Conservation (phyloP, 176 grass and related monocot species). For the sorghum (Sorghum bicolor) region Sorghum_bicolor_NCBIv3 NC_012876.2:55635501-55636000, state of each 20-base stretch:
- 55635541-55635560: too few relatives aligned
- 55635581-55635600: too few relatives aligned
- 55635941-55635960: constrained; percentile 61
- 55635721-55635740: neutral
- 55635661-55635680: constrained; percentile 65
- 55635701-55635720: neutral
- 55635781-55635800: neutral
- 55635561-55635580: too few relatives aligned
- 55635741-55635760: neutral
- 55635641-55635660: neutral
- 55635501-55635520: too few relatives aligned
- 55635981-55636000: neutral
- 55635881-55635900: constrained; percentile 61
- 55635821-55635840: neutral
- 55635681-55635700: constrained; percentile 24
- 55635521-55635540: too few relatives aligned
- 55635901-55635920: constrained; percentile 66
- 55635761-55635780: neutral
- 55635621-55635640: too few relatives aligned
- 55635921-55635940: constrained; percentile 65
- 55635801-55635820: constrained; percentile 25
- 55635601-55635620: too few relatives aligned
- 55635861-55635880: constrained; percentile 80
- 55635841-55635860: constrained; percentile 20
- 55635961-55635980: constrained; percentile 7